Percentiles rank a stretch among this genome's conserved stretches.
Conservation (phyloP, 306 rosid genomes). For the Biancaea sappan region DNA sequence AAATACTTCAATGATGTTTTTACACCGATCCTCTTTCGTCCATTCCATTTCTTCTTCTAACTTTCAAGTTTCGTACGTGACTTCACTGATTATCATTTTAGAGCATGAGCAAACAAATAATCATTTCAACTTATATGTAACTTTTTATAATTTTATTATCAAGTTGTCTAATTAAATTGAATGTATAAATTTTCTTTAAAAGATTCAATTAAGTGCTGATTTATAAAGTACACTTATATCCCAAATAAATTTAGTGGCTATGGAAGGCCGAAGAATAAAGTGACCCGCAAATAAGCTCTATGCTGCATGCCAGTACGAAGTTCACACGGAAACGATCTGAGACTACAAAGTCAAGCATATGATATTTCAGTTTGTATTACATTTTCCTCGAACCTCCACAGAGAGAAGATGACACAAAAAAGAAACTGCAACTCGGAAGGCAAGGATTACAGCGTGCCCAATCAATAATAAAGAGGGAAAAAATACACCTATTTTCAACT, state of each 20-base stretch:
- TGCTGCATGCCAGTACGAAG: not conserved
- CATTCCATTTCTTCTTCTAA: not conserved
- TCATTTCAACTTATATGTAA: no score
- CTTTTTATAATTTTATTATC: no score
- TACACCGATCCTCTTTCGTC: not conserved
- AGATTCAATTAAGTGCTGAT: no score
- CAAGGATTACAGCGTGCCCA: slow-evolving; percentile 21
- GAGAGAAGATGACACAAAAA: slow-evolving; percentile 29
- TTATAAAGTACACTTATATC: no score
- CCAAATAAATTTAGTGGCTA: no score
- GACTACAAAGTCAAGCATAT: not conserved
- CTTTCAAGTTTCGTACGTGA: no score
- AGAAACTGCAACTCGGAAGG: slow-evolving; percentile 24
- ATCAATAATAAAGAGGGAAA: slow-evolving; percentile 9
- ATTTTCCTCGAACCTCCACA: slow-evolving; percentile 20
- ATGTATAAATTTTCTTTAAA: no score
- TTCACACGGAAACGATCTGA: not conserved
- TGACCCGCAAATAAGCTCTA: not conserved
- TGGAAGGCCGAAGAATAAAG: not conserved
- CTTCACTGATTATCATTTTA: not conserved
- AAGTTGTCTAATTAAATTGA: no score
- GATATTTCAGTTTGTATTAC: slow-evolving; percentile 4
- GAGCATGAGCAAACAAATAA: not conserved
- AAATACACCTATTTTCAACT: slow-evolving; percentile 31
- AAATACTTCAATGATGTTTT: no score